Base-by-base conservation (phyloP, 108 stramenopile species). In the Schizochytrium sp. region DNA sequence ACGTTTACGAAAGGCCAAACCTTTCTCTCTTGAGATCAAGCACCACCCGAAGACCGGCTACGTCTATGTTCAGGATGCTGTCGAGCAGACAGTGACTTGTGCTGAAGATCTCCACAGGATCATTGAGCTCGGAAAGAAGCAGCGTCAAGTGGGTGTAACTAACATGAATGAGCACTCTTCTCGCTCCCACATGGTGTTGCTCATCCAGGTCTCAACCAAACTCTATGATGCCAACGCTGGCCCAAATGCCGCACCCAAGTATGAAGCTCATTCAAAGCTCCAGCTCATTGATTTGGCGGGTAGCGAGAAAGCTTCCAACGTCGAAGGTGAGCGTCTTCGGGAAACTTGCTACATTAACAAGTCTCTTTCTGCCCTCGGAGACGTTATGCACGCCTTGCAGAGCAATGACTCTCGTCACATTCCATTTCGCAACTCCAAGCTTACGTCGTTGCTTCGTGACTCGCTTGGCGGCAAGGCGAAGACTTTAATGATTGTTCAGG, bases 241-340 rank as follows among this genome's bases (percentile, higher is more conserved):
- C 72, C 12, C 12, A 50, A 94, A 93, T 2, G 91, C 90, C 46
- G 91, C 92, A 15, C 91, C 76, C 47, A 83, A 83, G 55, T n/a
- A 47, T 5, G 28, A 55, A 38, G n/a, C 53, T 56, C 76, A 53
- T 8, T 83, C 76, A 46, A 93, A 92, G 55, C 87, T 98, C 88
- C 91, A 92, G 55, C 89, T 97, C 89, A 92, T 96, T 56, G 97
- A 98, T 91, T 89, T 96, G 90, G 97, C 97, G 42, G 97, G 97
- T 15, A 93, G 92, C 87, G 97, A 97, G 91, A 83, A 93, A 72
- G 95, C 76, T 40, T 88, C 89, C 64, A 94, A 92, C 69, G 92
- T 88, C 57, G 94, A 92, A 42, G 91, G 89, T 59, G 91, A 91
- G 88, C 89, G 55, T 41, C 56, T 92, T 44, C 88, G 94, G 87